A percentile compares a stretch with the other conserved stretches of the same genome.
These are phyloP conservation scores for Macadamia integrifolia DNA, from an alignment of 164 flowering plant species.

Conservation along the genomic window DNA sequence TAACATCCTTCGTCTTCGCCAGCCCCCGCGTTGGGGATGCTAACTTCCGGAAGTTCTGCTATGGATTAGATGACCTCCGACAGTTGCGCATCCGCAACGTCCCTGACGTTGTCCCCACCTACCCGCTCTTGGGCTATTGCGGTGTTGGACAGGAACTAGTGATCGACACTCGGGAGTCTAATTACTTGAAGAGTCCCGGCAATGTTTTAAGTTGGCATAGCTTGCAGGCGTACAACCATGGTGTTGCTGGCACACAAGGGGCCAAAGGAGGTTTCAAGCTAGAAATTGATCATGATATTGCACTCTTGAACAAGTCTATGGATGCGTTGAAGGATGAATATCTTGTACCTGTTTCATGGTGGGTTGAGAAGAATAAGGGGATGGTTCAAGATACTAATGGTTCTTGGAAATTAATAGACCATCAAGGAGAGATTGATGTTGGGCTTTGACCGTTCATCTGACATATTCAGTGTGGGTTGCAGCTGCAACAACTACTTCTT, in stretches of 20 bases:
- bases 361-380: slow-evolving; percentile 59
- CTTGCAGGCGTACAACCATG: slow-evolving; percentile 73
- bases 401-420: slow-evolving; percentile 63
- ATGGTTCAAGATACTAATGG: slow-evolving; percentile 74
- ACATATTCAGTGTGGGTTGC: too few relatives aligned
- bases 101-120: slow-evolving; percentile 59
- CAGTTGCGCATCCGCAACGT: slow-evolving; percentile 42
- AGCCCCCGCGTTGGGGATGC: slow-evolving; percentile 73
- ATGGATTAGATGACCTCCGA: slow-evolving; percentile 26
- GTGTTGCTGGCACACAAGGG: slow-evolving; percentile 83
- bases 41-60: slow-evolving; percentile 29
- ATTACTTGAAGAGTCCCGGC: slow-evolving; percentile 57
- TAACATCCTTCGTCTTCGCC: slow-evolving; percentile 56
- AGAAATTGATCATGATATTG: slow-evolving; percentile 52
- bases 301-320: slow-evolving; percentile 49
- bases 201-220: slow-evolving; percentile 42
- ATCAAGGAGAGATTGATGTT: too few relatives aligned
- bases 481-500: too few relatives aligned
- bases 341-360: slow-evolving; percentile 60
- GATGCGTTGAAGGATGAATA: slow-evolving; percentile 59
- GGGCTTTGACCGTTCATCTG: too few relatives aligned
- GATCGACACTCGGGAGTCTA: slow-evolving; percentile 59
- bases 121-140: slow-evolving; percentile 55
- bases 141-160: slow-evolving; percentile 59
- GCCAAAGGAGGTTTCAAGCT: slow-evolving; percentile 45